Conservation (phyloP, 2,329 filamentous ascomycete genomes). For the Sporothrix globosa region DNA sequence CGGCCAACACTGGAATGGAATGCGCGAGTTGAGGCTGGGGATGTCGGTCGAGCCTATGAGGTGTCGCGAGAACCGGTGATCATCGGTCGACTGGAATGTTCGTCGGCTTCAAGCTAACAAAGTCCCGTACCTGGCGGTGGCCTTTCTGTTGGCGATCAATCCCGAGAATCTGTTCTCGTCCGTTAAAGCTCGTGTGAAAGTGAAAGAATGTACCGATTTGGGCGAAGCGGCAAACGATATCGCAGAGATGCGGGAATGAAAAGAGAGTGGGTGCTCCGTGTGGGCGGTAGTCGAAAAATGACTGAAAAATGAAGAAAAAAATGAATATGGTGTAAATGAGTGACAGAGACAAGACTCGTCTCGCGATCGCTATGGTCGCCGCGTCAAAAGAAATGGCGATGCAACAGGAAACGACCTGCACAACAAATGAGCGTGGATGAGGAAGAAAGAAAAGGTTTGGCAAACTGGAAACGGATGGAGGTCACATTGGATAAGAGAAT, state of each 20-base stretch:
- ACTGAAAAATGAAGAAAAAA: background rate
- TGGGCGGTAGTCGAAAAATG: background rate
- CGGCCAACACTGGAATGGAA: constrained; percentile 30
- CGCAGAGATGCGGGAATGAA: background rate
- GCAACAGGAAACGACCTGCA: constrained; percentile 29
- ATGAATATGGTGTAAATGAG: constrained; percentile 3
- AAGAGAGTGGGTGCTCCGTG: constrained; percentile 4
- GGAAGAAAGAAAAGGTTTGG: constrained; percentile 23
- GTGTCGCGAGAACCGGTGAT: background rate
- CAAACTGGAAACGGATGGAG: constrained; percentile 7
- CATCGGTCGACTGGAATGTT: constrained; percentile 21
- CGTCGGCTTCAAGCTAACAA: background rate
- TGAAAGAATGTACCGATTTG: constrained; percentile 19
- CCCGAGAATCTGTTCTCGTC: background rate
- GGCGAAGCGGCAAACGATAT: background rate
- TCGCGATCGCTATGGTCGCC: constrained; percentile 26
- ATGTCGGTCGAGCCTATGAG: constrained; percentile 6
- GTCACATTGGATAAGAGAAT: constrained; percentile 19
- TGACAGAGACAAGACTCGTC: constrained; percentile 35
- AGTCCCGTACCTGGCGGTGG: constrained; percentile 26
- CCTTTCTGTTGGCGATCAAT: background rate
- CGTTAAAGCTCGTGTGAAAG: constrained; percentile 7
- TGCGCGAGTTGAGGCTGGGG: constrained; percentile 15
- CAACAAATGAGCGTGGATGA: constrained; percentile 23
- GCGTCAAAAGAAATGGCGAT: constrained; percentile 26